These are phyloP conservation scores for Aspergillus sojae DNA, from an alignment of 2,329 filamentous ascomycete genomes.

Conservation along the genomic window DNA sequence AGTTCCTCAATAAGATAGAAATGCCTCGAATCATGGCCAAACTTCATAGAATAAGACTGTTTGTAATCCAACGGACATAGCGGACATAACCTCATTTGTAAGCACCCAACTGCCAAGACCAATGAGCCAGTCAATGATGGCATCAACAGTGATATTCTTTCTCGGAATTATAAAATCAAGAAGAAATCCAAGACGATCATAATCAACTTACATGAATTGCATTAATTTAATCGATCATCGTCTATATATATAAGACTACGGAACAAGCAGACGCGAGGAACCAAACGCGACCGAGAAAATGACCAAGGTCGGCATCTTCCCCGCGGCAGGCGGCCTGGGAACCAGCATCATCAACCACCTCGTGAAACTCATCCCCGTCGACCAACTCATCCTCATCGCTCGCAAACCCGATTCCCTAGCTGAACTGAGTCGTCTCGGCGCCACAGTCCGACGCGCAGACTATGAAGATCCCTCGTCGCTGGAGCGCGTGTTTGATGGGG, in stretches of 20 bases:
- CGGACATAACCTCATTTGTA: neutral
- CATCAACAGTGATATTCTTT: neutral
- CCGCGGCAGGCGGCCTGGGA: slow-evolving; percentile 57
- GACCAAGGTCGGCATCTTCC: slow-evolving; percentile 42
- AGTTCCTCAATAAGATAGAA: too few relatives aligned
- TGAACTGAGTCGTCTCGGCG: slow-evolving; percentile 20
- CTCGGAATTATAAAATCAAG: neutral
- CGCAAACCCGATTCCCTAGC: slow-evolving; percentile 34
- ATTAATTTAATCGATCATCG: too few relatives aligned
- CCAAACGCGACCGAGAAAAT: neutral
- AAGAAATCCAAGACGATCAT: neutral
- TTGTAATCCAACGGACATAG: neutral
- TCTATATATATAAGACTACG: neutral
- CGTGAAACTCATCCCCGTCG: slow-evolving; percentile 45
- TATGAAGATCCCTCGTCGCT: slow-evolving; percentile 54
- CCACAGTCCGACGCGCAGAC: slow-evolving; percentile 44
- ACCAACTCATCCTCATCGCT: slow-evolving; percentile 52
- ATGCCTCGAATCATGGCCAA: too few relatives aligned
- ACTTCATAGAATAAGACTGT: neutral
- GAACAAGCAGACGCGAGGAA: neutral
- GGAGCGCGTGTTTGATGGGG: slow-evolving; percentile 50
- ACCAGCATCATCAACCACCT: slow-evolving; percentile 55
- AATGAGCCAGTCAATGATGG: neutral
- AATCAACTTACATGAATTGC: neutral
- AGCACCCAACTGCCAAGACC: neutral